A percentile compares a stretch with the other conserved stretches of the same genome.
Evolutionary conservation across 352 stramenopile genomes (phyloP).

Genomic region (Globisporangium camurandrum): DNA sequence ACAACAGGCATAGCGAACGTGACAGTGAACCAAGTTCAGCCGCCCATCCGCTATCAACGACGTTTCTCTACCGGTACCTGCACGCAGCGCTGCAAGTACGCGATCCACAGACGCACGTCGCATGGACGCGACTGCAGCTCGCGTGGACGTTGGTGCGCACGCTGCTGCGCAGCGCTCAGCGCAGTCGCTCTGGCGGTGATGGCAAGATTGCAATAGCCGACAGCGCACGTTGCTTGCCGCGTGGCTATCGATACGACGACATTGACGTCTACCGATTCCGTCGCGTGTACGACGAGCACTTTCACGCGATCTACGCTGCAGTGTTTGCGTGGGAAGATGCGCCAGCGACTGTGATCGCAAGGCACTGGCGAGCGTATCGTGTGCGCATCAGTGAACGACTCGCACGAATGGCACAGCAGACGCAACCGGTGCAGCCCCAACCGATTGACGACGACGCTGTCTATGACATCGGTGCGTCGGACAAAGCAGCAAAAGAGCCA

Average conservation of each 20-base stretch:
- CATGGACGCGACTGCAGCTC: conserved; percentile 11
- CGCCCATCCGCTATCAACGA: conserved; percentile 6
- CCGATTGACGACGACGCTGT: too few relatives aligned
- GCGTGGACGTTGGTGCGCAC: conserved; percentile 24
- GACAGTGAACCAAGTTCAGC: too few relatives aligned
- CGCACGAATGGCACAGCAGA: background rate
- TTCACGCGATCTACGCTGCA: conserved; percentile 24
- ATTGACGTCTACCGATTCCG: conserved; percentile 25
- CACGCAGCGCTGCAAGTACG: conserved; percentile 18
- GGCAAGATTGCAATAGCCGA: too few relatives aligned
- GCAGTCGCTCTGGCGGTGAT: background rate
- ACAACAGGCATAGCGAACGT: background rate
- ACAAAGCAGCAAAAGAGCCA: background rate
- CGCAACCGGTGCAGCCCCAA: background rate
- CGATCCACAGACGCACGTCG: conserved; percentile 12
- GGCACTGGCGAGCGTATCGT: conserved; percentile 20
- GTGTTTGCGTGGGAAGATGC: conserved; percentile 32
- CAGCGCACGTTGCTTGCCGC: too few relatives aligned
- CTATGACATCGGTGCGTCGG: too few relatives aligned
- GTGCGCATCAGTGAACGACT: background rate
- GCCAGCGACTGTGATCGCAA: conserved; percentile 20
- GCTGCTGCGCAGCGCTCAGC: background rate
- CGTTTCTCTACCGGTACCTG: conserved; percentile 22
- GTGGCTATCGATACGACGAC: too few relatives aligned
- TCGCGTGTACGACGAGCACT: conserved; percentile 19